A percentile compares a stretch with the other conserved stretches of the same genome.
Evolutionary conservation across 345 rosid species (phyloP).

Genomic region (Cardamine occulta): DNA sequence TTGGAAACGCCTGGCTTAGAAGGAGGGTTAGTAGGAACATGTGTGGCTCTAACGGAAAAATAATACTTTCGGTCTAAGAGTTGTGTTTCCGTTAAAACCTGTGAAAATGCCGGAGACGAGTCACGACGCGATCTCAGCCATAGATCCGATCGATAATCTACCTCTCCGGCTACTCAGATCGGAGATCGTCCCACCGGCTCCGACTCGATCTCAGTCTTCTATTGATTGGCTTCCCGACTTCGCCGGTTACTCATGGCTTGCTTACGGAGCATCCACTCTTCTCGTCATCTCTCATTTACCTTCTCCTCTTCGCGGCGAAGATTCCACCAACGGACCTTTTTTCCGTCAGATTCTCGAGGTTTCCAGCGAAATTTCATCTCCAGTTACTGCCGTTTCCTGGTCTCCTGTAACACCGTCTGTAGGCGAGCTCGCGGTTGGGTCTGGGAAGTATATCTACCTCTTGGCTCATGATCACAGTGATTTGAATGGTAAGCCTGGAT

Average conservation of each 20-base stretch:
- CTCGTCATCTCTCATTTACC: slow-evolving; percentile 88
- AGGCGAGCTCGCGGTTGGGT: slow-evolving; percentile 85
- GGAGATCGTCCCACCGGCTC: slow-evolving; percentile 73
- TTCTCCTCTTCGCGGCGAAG: slow-evolving; percentile 71
- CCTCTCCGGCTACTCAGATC: slow-evolving; percentile 66
- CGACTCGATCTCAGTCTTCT: slow-evolving; percentile 62
- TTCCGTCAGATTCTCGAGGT: slow-evolving; percentile 81
- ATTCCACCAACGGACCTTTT: slow-evolving; percentile 62
- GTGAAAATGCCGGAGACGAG: slow-evolving; percentile 54
- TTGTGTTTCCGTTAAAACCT: slow-evolving; percentile 37
- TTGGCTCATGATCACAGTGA: slow-evolving; percentile 51
- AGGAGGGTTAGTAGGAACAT: neutral
- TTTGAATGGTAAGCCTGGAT: slow-evolving; percentile 53
- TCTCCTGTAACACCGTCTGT: slow-evolving; percentile 70
- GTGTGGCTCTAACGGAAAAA: slow-evolving; percentile 13
- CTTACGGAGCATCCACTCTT: slow-evolving; percentile 90
- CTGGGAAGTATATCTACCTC: slow-evolving; percentile 57
- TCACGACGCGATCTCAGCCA: slow-evolving; percentile 35
- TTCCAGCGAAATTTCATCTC: slow-evolving; percentile 49
- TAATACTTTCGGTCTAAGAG: slow-evolving; percentile 8
- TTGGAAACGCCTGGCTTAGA: neutral
- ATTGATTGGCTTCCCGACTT: slow-evolving; percentile 89
- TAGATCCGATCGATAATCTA: slow-evolving; percentile 60
- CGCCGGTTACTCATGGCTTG: slow-evolving; percentile 89
- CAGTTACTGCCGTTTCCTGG: slow-evolving; percentile 75